Evolutionary conservation across 108 stramenopile genomes (phyloP), one percentile per base, ranked within the genome.

Genomic region (Cyclotella sp.): DNA sequence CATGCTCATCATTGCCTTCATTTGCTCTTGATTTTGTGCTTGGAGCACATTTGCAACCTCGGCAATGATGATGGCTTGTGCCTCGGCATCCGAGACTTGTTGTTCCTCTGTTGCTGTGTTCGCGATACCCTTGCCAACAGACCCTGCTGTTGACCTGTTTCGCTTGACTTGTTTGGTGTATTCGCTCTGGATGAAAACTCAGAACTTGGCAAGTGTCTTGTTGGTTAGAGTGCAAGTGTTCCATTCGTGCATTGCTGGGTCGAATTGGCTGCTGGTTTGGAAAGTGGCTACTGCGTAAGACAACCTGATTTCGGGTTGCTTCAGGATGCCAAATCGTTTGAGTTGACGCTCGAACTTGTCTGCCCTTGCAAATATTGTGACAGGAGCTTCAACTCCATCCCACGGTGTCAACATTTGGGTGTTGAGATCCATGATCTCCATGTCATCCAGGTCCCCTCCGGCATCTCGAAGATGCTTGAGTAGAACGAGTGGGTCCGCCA

Each of bases 81-180:
- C 62, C 62, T 63, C 62, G 62, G 41, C 19, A 34, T 29, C 28
- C 62, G 34, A 21, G 41, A 34, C 41, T 19, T 30, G 28, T 29
- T 63, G 34, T 2, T 34, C 41, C 14, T 63, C 62, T 11, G 11
- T 29, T 34, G 41, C 41, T 34, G 19, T 29, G 62, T 26, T 63
- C 3, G 62, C 62, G 4, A 63, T 63, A 29, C 62, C 62, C n/a
- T 63, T 12, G 27, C 55, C 55, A 58, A 14, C 57, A 15, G 13
- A n/a, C 11, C 29, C 29, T 13, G 57, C 14, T 58, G 18, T 24
- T 29, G 58, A 34, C 34, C 34, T 59, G 22, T 59, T 59, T 1
- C 18, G 11, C 55, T 57, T 57, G 55, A 28, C 9, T 28, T 57
- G 55, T 28, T 57, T 57, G 26, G 27, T 18, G 16, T 28, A 57